phyloP scores from a whole-genome alignment of 1,284 basidiomycete species.

The Stereum hirsutum region DNA sequence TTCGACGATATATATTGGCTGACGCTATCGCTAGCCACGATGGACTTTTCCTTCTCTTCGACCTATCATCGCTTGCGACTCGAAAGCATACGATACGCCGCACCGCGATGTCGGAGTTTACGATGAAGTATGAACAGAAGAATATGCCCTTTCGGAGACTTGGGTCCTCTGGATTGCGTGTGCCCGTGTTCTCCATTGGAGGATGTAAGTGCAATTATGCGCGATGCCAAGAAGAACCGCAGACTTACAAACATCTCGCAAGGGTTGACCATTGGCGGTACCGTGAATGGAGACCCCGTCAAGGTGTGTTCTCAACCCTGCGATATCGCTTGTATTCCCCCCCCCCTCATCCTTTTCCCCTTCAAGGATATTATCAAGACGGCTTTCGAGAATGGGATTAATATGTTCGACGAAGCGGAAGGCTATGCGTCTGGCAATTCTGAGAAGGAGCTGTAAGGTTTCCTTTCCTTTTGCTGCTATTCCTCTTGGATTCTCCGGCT shows the following conservation, averaged over 20 bases:
- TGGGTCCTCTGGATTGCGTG: slow-evolving; percentile 65
- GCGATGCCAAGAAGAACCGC: too few relatives aligned
- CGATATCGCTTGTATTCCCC: not conserved
- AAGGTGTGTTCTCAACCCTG: slow-evolving; percentile 30
- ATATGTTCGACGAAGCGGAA: slow-evolving; percentile 64
- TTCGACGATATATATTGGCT: too few relatives aligned
- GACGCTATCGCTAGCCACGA: too few relatives aligned
- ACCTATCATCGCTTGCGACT: too few relatives aligned
- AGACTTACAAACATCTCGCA: too few relatives aligned
- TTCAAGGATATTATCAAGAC: slow-evolving; percentile 50
- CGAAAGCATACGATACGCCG: too few relatives aligned
- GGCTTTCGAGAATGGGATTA: slow-evolving; percentile 61
- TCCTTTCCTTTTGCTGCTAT: not conserved
- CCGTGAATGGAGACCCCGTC: slow-evolving; percentile 63
- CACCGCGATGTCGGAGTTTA: too few relatives aligned
- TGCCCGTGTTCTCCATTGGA: slow-evolving; percentile 73
- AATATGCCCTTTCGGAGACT: slow-evolving; percentile 70
- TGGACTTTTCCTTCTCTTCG: too few relatives aligned
- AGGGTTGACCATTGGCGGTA: slow-evolving; percentile 63
- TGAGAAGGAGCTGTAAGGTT: slow-evolving; percentile 52
- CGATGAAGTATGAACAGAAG: slow-evolving; percentile 49
- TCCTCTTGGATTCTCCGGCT: not conserved
- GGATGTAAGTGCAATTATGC: slow-evolving; percentile 45
- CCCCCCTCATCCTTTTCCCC: not conserved
- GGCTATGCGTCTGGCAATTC: slow-evolving; percentile 63